Evolutionary conservation across 2,329 filamentous ascomycete species (phyloP), one percentile per base, ranked within the genome.

Genomic region (Chaetomiaceae sp.): DNA sequence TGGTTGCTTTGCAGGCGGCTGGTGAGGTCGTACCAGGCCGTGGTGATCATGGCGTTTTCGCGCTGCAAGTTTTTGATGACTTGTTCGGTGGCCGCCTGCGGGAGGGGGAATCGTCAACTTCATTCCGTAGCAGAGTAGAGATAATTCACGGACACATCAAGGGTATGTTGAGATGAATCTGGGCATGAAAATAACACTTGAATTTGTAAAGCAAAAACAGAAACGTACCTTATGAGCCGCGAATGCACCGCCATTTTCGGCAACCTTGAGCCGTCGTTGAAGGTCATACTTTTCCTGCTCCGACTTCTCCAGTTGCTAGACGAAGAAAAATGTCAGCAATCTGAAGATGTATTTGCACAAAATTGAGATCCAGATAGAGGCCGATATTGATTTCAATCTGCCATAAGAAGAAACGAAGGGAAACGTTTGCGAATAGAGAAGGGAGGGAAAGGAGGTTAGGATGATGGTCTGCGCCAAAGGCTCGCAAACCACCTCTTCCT

Each of bases 21-120:
- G 23, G 85, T 84, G 63, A 94, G 79, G 68, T 92, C 88, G 71
- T 91, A 91, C 88, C 88, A 95, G 2, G 89, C 89, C n/a, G 84
- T 87, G 23, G 85, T 77, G 63, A 95, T 89, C 65, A 94, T 78
- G 34, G 79, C 79, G 67, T 89, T 90, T 69, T 95, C 89, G 61
- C 86, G 81, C 67, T 87, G 80, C 54, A 95, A 78, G 61, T 85
- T 87, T 60, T 82, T 81, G 64, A 88, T 79, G 46, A 75, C 71
- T 64, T 79, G 72, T 42, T 82, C 79, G 58, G 69, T 69, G 50
- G 76, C 72, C 38, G 76, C 75, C 75, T 81, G 29, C 30, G 27
- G 36, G 5, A 21, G 30, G 21, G 20, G 32, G 8, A 43, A 36
- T 48, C 8, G n/a, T 36, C 9, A 27, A 27, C 9, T 27, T 27